Evolutionary conservation across 495 filamentous ascomycete species (phyloP).

Genomic region (Tetracladium marchalianum): DNA sequence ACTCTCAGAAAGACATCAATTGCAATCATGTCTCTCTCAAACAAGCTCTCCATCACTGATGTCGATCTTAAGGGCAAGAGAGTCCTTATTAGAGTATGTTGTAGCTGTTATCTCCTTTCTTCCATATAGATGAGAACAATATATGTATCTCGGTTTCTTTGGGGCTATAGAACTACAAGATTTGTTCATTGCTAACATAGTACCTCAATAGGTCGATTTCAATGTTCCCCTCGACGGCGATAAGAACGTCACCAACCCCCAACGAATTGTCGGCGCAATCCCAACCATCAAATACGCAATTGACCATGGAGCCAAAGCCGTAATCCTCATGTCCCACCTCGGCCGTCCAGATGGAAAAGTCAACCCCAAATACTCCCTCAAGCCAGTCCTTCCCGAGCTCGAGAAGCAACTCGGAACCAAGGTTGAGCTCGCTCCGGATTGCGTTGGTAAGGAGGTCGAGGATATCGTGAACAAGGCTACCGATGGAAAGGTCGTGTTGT

Average conservation of each 20-base stretch:
- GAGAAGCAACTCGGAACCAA: constrained; percentile 73
- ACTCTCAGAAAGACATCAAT: constrained; percentile 8
- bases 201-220: constrained; percentile 76
- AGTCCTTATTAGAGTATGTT: constrained; percentile 86
- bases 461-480: constrained; percentile 75
- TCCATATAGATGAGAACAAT: not conserved
- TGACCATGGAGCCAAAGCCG: constrained; percentile 87
- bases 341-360: constrained; percentile 86
- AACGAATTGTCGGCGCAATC: constrained; percentile 93
- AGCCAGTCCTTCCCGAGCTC: constrained; percentile 84
- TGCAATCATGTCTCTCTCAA: constrained; percentile 86
- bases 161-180: not conserved
- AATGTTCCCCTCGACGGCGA: constrained; percentile 91
- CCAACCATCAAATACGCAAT: constrained; percentile 98
- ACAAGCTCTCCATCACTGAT: constrained; percentile 93
- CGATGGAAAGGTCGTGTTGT: constrained; percentile 75
- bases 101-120: no score
- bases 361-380: constrained; percentile 87
- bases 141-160: no score
- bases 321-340: constrained; percentile 97
- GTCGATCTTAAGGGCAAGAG: constrained; percentile 96
- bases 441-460: constrained; percentile 82
- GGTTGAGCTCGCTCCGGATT: constrained; percentile 85
- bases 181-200: not conserved
- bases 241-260: constrained; percentile 93